Base-by-base conservation (phyloP, 768 basidiomycete genomes). In the Leucosporidium creatinivorum region DNA sequence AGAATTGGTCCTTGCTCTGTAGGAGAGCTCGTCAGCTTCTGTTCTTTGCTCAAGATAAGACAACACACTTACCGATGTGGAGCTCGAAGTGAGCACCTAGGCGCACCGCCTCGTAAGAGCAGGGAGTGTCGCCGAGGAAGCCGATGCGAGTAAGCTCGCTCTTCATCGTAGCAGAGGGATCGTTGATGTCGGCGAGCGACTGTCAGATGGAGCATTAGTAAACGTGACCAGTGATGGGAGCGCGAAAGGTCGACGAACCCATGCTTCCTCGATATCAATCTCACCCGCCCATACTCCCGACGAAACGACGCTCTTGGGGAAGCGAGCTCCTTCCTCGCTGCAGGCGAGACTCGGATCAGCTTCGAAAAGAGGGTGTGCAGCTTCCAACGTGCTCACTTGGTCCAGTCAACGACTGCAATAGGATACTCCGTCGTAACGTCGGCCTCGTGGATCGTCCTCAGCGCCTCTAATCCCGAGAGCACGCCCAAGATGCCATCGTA, bases 401-500 rank as follows among this genome's bases (percentile, higher is more conserved):
- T 70, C 69, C 69, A 70, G 52, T 44, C 30, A 58, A 70, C 49
- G 50, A 44, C 58, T 2, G 30, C 57, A 4, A 67, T 47, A 12
- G 66, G 66, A 28, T 51, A 49, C 25, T 67, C 36, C 13, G 69
- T 67, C 18, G 26, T 21, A 48, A 62, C 10, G 30, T 44, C 36
- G 9, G 52, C 26, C 17, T 67, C 56, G 8, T 63, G 31, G 13
- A 66, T 21, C 6, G 58, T 62, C 4, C 62, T 47, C n/a, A 70
- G 26, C 17, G 63, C 61, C 31, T 70, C 69, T 3, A 70, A 21
- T 3, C 55, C 69, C n/a, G 61, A 31, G 18, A 56, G 25, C 58
- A 66, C 65, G 6, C 69, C 69, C 13, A 70, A 36, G 61, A 70
- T 70, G 26, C 69, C 69, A 47, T 70, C 69, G 62, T 70, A 70